phyloP scores from a whole-genome alignment of 257 asterid genomes.

The Perilla frutescens region DNA sequence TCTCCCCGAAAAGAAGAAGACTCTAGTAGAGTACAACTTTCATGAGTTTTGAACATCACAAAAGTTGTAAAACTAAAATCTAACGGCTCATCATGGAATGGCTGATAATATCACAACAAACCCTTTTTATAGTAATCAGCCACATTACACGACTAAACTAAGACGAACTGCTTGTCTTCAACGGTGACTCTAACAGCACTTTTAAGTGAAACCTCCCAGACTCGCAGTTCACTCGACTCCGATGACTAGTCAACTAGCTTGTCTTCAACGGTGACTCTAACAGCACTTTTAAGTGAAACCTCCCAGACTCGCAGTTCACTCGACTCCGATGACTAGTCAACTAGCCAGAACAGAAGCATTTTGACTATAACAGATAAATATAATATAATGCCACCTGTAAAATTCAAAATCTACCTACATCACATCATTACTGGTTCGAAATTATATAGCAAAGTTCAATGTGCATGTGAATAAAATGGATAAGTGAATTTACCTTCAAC shows the following conservation, averaged over 20 bases:
- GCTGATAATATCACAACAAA: no score
- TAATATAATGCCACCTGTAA: constrained; percentile 35
- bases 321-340: constrained; percentile 24
- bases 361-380: not conserved
- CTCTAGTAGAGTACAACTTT: constrained; percentile 15
- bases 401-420: not conserved
- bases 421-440: not conserved
- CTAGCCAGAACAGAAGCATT: constrained; percentile 34
- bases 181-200: not conserved
- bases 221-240: constrained; percentile 25
- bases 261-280: constrained; percentile 6
- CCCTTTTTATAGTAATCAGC: no score
- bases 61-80: no score
- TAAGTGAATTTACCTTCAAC: constrained; percentile 49
- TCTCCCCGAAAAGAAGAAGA: constrained; percentile 1
- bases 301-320: constrained; percentile 15
- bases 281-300: constrained; percentile 7
- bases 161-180: constrained; percentile 24
- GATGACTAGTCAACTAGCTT: constrained; percentile 31
- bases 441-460: not conserved
- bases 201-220: not conserved
- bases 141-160: not conserved
- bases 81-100: no score
- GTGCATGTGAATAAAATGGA: not conserved
- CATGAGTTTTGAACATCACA: constrained; percentile 10